Evolutionary conservation across 192 early-diverging fungal genomes (phyloP).

Genomic region (Backusella morwellensis): DNA sequence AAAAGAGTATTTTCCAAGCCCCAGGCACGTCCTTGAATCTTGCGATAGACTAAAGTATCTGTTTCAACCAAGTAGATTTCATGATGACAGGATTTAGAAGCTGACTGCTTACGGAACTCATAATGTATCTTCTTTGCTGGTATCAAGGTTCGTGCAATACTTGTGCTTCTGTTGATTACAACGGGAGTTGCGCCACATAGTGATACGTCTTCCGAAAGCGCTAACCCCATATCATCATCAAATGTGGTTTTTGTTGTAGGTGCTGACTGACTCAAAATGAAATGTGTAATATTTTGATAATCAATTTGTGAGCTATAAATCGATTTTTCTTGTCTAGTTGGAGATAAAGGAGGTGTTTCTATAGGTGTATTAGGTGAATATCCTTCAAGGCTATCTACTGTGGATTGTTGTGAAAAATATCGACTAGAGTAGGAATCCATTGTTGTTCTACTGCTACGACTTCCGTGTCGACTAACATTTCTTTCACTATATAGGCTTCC

Average conservation of each 20-base stretch:
- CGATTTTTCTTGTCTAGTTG: not conserved
- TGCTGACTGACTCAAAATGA: not conserved
- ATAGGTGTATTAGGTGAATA: not conserved
- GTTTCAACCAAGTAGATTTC: slow-evolving; percentile 26
- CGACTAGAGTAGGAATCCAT: slow-evolving; percentile 1
- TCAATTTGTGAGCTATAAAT: slow-evolving; percentile 6
- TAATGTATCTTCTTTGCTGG: not conserved
- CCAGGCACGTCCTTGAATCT: slow-evolving; percentile 31
- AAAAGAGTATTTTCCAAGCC: slow-evolving; percentile 35
- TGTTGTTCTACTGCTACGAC: slow-evolving; percentile 10
- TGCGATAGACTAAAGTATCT: slow-evolving; percentile 21
- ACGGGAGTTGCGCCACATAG: not conserved
- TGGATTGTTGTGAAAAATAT: not conserved
- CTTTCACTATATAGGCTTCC: not conserved
- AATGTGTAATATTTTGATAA: not conserved
- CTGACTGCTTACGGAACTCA: slow-evolving; percentile 22
- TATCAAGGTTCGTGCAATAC: not conserved
- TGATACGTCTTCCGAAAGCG: not conserved
- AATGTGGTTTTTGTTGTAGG: not conserved
- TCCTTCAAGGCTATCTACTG: not conserved
- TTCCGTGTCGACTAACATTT: not conserved
- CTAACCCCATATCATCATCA: not conserved
- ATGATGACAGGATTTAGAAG: slow-evolving; percentile 17
- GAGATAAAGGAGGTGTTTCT: not conserved
- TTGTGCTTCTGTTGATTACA: not conserved